Evolutionary conservation across 129 eudicot species (phyloP).

Genomic region (Saussurea involucrata): DNA sequence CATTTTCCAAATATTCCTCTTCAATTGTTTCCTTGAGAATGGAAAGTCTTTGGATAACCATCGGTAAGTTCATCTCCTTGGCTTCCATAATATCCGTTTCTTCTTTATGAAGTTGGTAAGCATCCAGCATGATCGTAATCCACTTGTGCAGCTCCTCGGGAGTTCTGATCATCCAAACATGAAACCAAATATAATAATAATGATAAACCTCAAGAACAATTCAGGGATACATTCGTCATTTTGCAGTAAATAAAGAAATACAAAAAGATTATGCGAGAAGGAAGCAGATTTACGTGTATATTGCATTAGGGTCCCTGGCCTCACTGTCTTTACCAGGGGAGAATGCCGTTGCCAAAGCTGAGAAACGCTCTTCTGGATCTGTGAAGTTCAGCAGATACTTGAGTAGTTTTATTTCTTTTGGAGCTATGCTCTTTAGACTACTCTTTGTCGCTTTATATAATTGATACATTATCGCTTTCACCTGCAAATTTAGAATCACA

Average conservation of each 20-base stretch:
- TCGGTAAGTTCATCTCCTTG: slow-evolving; percentile 63
- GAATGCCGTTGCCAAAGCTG: slow-evolving; percentile 84
- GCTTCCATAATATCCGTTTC: slow-evolving; percentile 89
- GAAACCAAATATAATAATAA: background rate
- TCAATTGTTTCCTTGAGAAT: slow-evolving; percentile 90
- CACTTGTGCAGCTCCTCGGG: slow-evolving; percentile 98
- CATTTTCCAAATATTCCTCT: slow-evolving; percentile 75
- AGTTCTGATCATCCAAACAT: slow-evolving; percentile 38
- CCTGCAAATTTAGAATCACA: slow-evolving; percentile 41
- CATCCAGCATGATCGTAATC: slow-evolving; percentile 87
- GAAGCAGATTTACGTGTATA: slow-evolving; percentile 65
- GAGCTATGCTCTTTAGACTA: slow-evolving; percentile 80
- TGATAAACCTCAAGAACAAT: too few relatives aligned
- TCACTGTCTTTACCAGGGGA: slow-evolving; percentile 77
- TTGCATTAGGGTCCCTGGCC: slow-evolving; percentile 64
- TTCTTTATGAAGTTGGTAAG: slow-evolving; percentile 72
- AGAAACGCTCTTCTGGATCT: slow-evolving; percentile 93
- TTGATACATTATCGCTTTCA: slow-evolving; percentile 84
- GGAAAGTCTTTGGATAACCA: slow-evolving; percentile 84
- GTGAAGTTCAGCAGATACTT: slow-evolving; percentile 87
- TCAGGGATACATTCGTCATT: background rate
- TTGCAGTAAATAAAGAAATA: background rate
- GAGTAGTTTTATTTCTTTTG: slow-evolving; percentile 84
- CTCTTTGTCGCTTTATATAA: slow-evolving; percentile 86
- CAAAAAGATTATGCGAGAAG: background rate